A percentile compares a stretch with the other conserved stretches of the same genome.
These are phyloP conservation scores for Tylopilus sp. DNA, from an alignment of 1,284 basidiomycete genomes.

Conservation along the genomic window DNA sequence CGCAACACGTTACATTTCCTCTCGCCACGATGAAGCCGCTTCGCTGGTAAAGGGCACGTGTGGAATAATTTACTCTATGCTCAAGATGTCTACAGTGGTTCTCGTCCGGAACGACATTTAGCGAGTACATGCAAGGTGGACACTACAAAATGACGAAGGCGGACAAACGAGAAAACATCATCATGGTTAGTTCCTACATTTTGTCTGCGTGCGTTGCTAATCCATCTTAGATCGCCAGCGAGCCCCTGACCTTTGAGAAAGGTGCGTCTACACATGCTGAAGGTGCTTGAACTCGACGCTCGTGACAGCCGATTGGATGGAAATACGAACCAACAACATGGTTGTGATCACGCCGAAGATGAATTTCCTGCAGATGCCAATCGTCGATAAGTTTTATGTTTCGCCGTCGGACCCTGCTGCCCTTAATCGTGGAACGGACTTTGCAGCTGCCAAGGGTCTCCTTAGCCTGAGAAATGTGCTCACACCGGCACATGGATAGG, in stretches of 20 bases:
- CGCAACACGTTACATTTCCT: conserved; percentile 93
- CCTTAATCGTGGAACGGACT: conserved; percentile 58
- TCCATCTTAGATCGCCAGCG: conserved; percentile 68
- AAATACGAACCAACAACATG: conserved; percentile 93
- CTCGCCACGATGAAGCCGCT: conserved; percentile 87
- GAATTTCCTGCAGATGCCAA: conserved; percentile 93
- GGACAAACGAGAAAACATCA: conserved; percentile 93
- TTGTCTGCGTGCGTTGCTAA: conserved; percentile 9
- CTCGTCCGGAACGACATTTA: conserved; percentile 91
- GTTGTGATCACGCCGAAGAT: conserved; percentile 88
- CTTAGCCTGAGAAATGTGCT: conserved; percentile 49
- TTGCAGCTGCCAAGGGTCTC: conserved; percentile 72
- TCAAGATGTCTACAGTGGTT: conserved; percentile 64
- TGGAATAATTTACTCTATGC: neutral
- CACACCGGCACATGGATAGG: conserved; percentile 7
- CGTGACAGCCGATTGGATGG: conserved; percentile 85
- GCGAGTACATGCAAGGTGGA: conserved; percentile 83
- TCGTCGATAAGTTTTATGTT: conserved; percentile 88
- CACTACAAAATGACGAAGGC: conserved; percentile 95
- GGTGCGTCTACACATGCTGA: conserved; percentile 43
- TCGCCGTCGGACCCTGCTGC: conserved; percentile 72
- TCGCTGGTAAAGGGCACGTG: conserved; percentile 57
- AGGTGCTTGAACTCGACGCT: neutral
- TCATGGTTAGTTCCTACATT: conserved; percentile 54
- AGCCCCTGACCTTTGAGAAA: conserved; percentile 92